A percentile compares a stretch with the other conserved stretches of the same genome.
Conservation (phyloP, 768 basidiomycete species). For the Lentinus tigrinus region DNA sequence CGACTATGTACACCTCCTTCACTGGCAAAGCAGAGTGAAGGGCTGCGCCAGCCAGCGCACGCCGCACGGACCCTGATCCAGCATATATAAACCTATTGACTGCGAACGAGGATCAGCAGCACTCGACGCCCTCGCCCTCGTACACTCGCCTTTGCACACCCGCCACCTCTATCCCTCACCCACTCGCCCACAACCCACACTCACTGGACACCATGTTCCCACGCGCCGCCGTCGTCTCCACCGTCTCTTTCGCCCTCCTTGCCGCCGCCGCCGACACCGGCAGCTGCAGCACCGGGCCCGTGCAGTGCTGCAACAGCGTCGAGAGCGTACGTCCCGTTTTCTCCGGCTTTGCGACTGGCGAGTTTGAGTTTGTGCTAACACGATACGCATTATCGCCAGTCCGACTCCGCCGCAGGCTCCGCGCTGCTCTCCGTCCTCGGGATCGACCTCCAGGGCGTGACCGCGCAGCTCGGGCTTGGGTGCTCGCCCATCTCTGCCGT, state of each 20-base stretch:
- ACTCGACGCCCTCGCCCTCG: background rate
- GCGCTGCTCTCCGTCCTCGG: conserved; percentile 3
- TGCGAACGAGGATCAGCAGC: background rate
- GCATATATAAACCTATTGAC: background rate
- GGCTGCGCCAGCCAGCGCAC: too few species aligned
- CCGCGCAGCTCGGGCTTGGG: conserved; percentile 3
- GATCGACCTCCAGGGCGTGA: background rate
- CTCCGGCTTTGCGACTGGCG: too few species aligned
- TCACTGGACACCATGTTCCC: conserved; percentile 1
- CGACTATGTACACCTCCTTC: too few species aligned
- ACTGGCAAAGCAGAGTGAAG: too few species aligned
- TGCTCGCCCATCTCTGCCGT: conserved; percentile 6
- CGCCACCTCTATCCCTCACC: too few species aligned
- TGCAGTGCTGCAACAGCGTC: conserved; percentile 10
- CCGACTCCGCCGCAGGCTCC: background rate
- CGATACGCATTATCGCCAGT: background rate
- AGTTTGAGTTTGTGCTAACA: background rate
- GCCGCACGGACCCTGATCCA: background rate
- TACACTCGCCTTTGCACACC: background rate
- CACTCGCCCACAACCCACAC: background rate
- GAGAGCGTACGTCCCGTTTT: background rate
- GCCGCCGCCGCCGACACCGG: background rate
- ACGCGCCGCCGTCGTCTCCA: background rate
- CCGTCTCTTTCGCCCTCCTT: conserved; percentile 2
- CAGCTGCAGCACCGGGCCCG: conserved; percentile 9